Conservation (phyloP, 208 protist species). For the Acanthamoeba healyi region DNA sequence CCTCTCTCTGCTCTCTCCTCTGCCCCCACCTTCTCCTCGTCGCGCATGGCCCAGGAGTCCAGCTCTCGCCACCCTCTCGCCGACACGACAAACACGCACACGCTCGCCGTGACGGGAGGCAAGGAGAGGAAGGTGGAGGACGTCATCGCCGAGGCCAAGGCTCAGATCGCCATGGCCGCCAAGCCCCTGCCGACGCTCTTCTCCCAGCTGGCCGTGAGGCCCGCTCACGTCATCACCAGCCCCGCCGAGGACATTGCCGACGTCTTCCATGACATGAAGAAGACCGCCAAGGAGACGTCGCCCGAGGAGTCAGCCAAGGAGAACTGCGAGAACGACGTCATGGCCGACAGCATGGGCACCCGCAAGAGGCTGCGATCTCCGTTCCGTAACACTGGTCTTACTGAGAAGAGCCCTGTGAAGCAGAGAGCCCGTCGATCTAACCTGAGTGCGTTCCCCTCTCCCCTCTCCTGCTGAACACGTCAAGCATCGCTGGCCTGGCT, state of each 20-base stretch:
- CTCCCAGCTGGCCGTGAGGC: neutral
- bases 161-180: neutral
- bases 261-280: neutral
- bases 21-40: conserved; percentile 10
- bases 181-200: neutral
- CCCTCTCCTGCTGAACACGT: too few species aligned
- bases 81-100: conserved; percentile 25
- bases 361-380: conserved; percentile 47
- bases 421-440: neutral
- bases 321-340: too few species aligned
- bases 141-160: conserved; percentile 1
- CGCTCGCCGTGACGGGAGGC: neutral
- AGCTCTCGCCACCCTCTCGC: neutral
- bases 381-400: neutral
- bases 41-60: neutral
- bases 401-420: neutral
- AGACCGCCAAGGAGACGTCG: too few species aligned
- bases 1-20: conserved; percentile 8
- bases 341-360: neutral
- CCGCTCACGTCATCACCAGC: conserved; percentile 6
- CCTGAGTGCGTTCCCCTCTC: neutral
- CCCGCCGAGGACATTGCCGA: neutral
- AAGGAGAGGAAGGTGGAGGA: conserved; percentile 21
- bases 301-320: too few species aligned
- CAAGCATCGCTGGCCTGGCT: neutral